Base-by-base conservation (phyloP, 2,329 filamentous ascomycete genomes). In the Diaporthe batatas region DNA sequence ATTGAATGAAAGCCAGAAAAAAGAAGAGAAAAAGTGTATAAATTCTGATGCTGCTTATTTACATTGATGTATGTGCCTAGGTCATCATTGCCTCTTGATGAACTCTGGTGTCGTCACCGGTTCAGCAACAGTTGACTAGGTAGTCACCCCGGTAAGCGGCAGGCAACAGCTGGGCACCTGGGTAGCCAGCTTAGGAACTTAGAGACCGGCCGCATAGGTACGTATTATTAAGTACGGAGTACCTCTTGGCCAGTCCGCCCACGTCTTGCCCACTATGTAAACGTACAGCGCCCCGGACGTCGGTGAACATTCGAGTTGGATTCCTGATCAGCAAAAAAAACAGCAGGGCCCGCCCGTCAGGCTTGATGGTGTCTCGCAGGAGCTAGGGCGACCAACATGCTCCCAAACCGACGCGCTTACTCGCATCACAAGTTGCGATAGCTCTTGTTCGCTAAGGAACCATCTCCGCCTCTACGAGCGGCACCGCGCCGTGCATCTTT, bases 401-500 rank as follows among this genome's bases (percentile, higher is more conserved):
- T 39, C 68, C 47, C 42, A 25, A 54, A 34, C 23, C 49, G 6
- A 23, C 44, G 12, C 25, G 10, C 34, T 16, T 47, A 32, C 39
- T 62, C 58, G 55, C 64, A 70, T 23, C 65, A 68, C 72, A 44
- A 57, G 51, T 58, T 67, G 72, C 68, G 62, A 72, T 71, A 75
- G 71, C 73, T 58, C 62, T 49, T 55, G 51, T 57, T 36, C 58
- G 53, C 68, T 54, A 53, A 53, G 47, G 23, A 65, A 44, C 32
- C 39, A 21, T 18, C 39, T 16, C 55, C 18, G 29, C 47, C 34
- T 8, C 68, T 53, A 23, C 39, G 23, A 72, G 47, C 25, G 59
- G 14, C 34, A 21, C 23, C 54, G 25, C 25, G 16, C 29, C 49
- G 5, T 65, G 21, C 62, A 67, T 34, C 62, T n/a, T 67, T 29